Base-by-base conservation (phyloP, 441 rosid species). In the Dalechampia spathulata region DNA sequence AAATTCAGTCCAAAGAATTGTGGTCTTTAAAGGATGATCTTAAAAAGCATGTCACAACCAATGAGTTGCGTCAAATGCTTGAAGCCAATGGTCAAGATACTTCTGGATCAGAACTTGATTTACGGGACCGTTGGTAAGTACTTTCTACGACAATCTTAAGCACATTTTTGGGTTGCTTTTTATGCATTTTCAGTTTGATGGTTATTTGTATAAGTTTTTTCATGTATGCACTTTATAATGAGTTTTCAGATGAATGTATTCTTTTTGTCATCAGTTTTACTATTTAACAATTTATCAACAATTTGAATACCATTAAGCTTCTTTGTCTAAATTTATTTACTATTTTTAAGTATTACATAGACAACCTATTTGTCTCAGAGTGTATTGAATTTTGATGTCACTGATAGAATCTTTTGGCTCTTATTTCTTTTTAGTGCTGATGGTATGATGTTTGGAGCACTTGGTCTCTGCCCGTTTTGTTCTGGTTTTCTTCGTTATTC, bases 381-480 rank as follows among this genome's bases (percentile, higher is more conserved):
- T 49, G 16, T 8, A 12, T 37, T 12, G 20, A 26, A 58, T 15
- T 26, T 52, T 44, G 49, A 66, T 53, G 34, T 26, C 37, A 45
- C n/a, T n/a, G n/a, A n/a, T n/a, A n/a, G n/a, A n/a, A n/a, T n/a
- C 41, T 54, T 58, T 52, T 46, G 32, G 57, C 57, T 58, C n/a
- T 48, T 39, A 57, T 51, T 63, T 52, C 49, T 76, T 56, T 66
- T 59, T 62, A 90, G 99, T 74, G 90, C 91, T 54, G 96, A 93
- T 77, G 97, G 97, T 55, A 93, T 93, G 97, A 70, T 87, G 75
- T 87, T 90, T 78, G 99, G 96, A 72, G 83, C 83, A 55, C 96
- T 93, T 59, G 79, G 75, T 49, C 62, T 41, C 46, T 93, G 97
- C 75, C 85, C 86, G 10, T 52, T 81, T 38, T 93, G 97, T 77